Evolutionary conservation across 306 rosid genomes (phyloP), one percentile per base, ranked within the genome.

Genomic region (Cucurbita moschata): DNA sequence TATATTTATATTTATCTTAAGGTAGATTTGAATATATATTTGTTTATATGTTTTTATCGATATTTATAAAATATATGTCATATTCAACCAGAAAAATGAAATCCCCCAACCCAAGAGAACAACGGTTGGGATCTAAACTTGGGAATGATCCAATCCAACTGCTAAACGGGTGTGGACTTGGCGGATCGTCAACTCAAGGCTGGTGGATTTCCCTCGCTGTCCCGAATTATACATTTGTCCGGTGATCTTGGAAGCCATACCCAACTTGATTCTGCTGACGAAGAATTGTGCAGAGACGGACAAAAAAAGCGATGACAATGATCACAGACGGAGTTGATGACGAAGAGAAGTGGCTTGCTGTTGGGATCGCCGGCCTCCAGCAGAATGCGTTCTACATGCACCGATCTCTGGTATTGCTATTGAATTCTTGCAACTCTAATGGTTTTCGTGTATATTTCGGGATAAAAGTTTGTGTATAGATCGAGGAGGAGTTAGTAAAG

Each of bases 321-420:
- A 94, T 94, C 86, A 38, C 90, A 6, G 91, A 90, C 76, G 95
- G 94, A 74, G 83, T 86, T 70, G 95, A 90, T 76, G 97, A 94
- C 69, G 97, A 90, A 79, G 98, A 93, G 81, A 93, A 90, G 75
- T 93, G 92, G 79, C 92, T 93, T 0, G 88, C 98, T 55, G 96
- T 97, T 80, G 98, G 98, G 80, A 90, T 93, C 78, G 89, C 98
- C 61, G 98, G 98, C 14, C 97, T 93, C 55, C 98, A 93, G 72
- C 97, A 93, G 81, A 94, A 94, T 77, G 88, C 97, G 6, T 94
- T 94, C 86, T 87, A 90, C 79, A 94, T 94, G 98, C 98, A 93
- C 79, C 98, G 97, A 18, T 96, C 98, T 77, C 81, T 94, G 96
- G 98, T 94, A 83, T 79, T 64, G 38, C 73, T 38, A 6, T 64